Evolutionary conservation across 2,329 filamentous ascomycete genomes (phyloP).

Genomic region (Neospermospora avenae): DNA sequence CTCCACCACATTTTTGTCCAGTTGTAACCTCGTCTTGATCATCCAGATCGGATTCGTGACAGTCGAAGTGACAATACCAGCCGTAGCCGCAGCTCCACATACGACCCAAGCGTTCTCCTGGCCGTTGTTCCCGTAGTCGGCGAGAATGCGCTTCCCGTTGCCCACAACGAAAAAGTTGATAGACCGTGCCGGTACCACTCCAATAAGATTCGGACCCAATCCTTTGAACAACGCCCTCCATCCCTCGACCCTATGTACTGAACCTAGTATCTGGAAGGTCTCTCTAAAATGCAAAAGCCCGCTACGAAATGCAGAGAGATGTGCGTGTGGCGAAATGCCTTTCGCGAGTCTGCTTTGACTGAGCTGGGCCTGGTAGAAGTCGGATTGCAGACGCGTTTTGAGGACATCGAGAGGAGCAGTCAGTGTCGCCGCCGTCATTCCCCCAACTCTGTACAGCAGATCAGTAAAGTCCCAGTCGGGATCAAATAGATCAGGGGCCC

Average conservation of each 20-base stretch:
- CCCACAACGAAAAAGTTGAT: conserved; percentile 96
- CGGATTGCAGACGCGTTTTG: conserved; percentile 89
- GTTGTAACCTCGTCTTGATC: conserved; percentile 87
- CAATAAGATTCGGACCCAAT: conserved; percentile 82
- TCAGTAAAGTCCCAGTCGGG: conserved; percentile 1
- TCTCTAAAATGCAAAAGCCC: conserved; percentile 75
- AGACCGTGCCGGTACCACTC: conserved; percentile 82
- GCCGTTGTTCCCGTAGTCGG: conserved; percentile 68
- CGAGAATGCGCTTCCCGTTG: conserved; percentile 82
- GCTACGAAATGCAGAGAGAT: conserved; percentile 63
- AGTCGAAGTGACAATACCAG: conserved; percentile 83
- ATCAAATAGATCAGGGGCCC: conserved; percentile 20
- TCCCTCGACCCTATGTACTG: conserved; percentile 78
- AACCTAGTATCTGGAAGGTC: conserved; percentile 79
- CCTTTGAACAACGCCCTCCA: conserved; percentile 90
- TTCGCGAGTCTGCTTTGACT: conserved; percentile 60
- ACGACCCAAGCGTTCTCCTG: conserved; percentile 73
- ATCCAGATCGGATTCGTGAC: conserved; percentile 97
- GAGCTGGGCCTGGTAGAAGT: conserved; percentile 88
- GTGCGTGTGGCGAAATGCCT: conserved; percentile 45
- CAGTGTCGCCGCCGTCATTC: conserved; percentile 88
- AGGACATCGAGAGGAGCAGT: conserved; percentile 92
- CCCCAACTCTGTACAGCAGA: conserved; percentile 61
- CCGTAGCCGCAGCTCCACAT: conserved; percentile 69
- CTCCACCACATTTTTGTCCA: conserved; percentile 79